Evolutionary conservation across 192 early-diverging fungal genomes (phyloP), one percentile per base, ranked within the genome.

Genomic region (Gamsiella multidivaricata): DNA sequence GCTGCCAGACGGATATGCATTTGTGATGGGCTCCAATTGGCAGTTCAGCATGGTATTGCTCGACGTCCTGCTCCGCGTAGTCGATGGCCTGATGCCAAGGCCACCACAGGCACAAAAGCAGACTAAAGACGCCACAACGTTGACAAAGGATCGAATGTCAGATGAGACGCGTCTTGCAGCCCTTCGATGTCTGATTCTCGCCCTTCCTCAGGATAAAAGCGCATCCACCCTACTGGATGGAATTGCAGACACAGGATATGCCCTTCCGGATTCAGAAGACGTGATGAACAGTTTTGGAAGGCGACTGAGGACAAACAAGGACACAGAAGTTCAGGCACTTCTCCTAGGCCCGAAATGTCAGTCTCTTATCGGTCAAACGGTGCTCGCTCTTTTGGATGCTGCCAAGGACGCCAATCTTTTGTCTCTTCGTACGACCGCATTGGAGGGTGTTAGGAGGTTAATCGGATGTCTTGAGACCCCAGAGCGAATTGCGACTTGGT

Each of bases 91-190:
- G 23, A 64, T 4, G 47, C 55, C 51, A 61, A 33, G 22, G 26
- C 42, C 18, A 15, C 47, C 5, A 26, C 54, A 15, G 11, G 6
- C n/a, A 25, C 52, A 14, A 17, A 26, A 15, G 32, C 47, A 61
- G n/a, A 29, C 22, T 9, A 17, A 18, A 2, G 46, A 49, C 17
- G 17, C 36, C 0, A 34, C 32, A 15, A 17, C 46, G 5, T 18
- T 49, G 14, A 29, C 28, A 12, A 69, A 63, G 29, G 49, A 69
- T 47, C 54, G 36, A 20, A 68, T 78, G 74, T 23, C 65, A 31
- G 74, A 78, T 54, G 74, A 78, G 26, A 54, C 43, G 11, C 74
- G 74, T 5, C 39, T 78, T 4, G 51, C 47, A 0, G 65, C 74
- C 11, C 22, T 78, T 17, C 42, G 55, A 8, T 69, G 65, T 23